phyloP scores from a whole-genome alignment of 495 filamentous ascomycete species.

The Neurospora terricola region DNA sequence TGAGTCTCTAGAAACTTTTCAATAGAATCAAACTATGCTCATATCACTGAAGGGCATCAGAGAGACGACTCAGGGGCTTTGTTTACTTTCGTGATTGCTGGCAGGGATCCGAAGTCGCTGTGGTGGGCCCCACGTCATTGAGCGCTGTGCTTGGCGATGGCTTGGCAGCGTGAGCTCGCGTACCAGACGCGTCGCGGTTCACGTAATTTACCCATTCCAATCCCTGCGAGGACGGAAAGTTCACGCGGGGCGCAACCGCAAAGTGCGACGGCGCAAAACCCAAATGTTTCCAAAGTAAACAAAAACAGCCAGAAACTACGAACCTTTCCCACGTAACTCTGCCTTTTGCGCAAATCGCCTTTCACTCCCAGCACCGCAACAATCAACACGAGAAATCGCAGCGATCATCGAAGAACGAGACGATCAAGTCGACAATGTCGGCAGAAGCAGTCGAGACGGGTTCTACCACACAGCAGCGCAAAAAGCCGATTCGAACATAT shows the following conservation, averaged over 20 bases:
- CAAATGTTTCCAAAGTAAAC: not conserved
- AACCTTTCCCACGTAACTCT: too few species aligned
- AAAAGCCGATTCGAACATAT: conserved; percentile 35
- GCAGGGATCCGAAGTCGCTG: not conserved
- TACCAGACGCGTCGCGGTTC: not conserved
- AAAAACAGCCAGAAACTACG: not conserved
- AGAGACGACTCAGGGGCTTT: not conserved
- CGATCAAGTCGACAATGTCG: not conserved
- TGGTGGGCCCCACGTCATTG: not conserved
- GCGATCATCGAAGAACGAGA: not conserved
- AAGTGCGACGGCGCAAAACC: not conserved
- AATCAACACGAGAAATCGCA: not conserved
- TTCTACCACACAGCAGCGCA: conserved; percentile 7
- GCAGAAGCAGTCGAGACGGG: not conserved
- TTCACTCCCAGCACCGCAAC: not conserved
- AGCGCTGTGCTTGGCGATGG: not conserved
- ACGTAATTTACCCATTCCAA: not conserved
- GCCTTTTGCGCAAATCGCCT: not conserved
- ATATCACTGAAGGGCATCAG: not conserved
- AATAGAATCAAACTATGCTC: not conserved
- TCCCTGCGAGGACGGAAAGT: not conserved
- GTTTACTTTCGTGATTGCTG: not conserved
- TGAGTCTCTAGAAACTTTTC: not conserved
- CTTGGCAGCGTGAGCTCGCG: not conserved
- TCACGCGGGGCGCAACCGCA: not conserved